Evolutionary conservation across 2,329 filamentous ascomycete genomes (phyloP).

Genomic region (Simplicillium aogashimaense): DNA sequence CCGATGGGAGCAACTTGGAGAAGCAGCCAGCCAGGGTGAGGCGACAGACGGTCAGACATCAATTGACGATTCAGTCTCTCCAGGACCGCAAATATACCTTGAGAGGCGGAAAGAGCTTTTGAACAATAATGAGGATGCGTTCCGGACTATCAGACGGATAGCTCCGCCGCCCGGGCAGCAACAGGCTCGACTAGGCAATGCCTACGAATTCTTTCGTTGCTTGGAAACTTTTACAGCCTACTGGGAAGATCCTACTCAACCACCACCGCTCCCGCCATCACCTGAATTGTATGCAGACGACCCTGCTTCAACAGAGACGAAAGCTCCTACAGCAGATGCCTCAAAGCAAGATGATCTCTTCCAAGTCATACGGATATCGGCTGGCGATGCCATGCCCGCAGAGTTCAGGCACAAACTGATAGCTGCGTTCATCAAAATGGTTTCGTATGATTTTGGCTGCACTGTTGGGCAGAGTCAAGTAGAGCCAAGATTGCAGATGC

Average conservation of each 20-base stretch:
- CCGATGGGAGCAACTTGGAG: constrained; percentile 31
- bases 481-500: constrained; percentile 50
- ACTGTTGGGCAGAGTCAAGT: constrained; percentile 45
- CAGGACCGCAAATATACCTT: constrained; percentile 46
- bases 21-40: too few species aligned
- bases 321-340: constrained; percentile 7
- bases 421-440: constrained; percentile 51
- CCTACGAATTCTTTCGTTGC: constrained; percentile 57
- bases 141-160: constrained; percentile 51
- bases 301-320: constrained; percentile 1
- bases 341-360: constrained; percentile 7
- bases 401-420: constrained; percentile 48
- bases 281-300: constrained; percentile 13
- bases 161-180: constrained; percentile 41
- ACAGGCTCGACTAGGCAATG: constrained; percentile 47
- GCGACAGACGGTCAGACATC: constrained; percentile 17
- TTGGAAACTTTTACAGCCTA: constrained; percentile 48
- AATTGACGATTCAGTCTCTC: constrained; percentile 43
- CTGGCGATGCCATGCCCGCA: constrained; percentile 46
- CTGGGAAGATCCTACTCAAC: constrained; percentile 50
- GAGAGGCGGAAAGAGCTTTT: constrained; percentile 50
- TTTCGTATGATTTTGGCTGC: constrained; percentile 57
- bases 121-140: constrained; percentile 46
- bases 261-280: constrained; percentile 19
- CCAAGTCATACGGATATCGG: constrained; percentile 27